Percentiles rank a stretch among this genome's conserved stretches.
Conservation (phyloP, 257 asterid genomes). For the Hygrophila difformis region DNA sequence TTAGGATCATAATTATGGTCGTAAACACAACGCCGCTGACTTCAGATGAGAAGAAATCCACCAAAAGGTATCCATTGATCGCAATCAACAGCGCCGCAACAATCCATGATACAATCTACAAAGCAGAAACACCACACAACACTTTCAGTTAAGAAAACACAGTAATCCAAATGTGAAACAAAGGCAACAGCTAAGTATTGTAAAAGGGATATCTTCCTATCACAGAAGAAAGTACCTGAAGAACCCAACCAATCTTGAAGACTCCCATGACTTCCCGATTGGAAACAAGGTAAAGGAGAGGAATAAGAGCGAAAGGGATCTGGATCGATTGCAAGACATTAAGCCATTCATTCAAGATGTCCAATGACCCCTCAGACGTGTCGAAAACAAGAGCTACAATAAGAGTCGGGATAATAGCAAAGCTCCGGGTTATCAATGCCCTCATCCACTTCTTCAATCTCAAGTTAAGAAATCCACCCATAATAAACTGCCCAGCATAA, state of each 20-base stretch:
- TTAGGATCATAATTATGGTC: slow-evolving; percentile 25
- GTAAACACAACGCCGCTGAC: slow-evolving; percentile 37
- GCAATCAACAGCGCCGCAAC: slow-evolving; percentile 61
- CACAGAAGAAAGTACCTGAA: slow-evolving; percentile 39
- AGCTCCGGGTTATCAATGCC: slow-evolving; percentile 67
- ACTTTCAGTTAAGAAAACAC: too few relatives aligned
- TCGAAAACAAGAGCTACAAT: slow-evolving; percentile 66
- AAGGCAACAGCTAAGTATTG: background rate
- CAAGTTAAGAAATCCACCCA: slow-evolving; percentile 72
- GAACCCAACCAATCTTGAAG: slow-evolving; percentile 52
- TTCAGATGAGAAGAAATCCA: slow-evolving; percentile 55
- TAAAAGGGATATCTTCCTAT: too few relatives aligned
- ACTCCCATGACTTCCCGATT: slow-evolving; percentile 80
- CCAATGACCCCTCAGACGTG: slow-evolving; percentile 52
- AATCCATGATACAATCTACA: slow-evolving; percentile 51
- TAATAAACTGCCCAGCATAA: slow-evolving; percentile 72
- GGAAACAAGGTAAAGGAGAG: slow-evolving; percentile 65
- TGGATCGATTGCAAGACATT: slow-evolving; percentile 74
- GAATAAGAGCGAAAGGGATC: slow-evolving; percentile 77
- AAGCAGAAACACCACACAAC: slow-evolving; percentile 10
- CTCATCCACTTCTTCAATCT: slow-evolving; percentile 69
- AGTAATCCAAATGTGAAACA: background rate
- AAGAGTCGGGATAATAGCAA: slow-evolving; percentile 65
- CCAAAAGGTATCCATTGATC: slow-evolving; percentile 60
- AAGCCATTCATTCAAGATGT: slow-evolving; percentile 73